Conservation (phyloP, 2,329 filamentous ascomycete species). For the Pseudogymnoascus sp. region DNA sequence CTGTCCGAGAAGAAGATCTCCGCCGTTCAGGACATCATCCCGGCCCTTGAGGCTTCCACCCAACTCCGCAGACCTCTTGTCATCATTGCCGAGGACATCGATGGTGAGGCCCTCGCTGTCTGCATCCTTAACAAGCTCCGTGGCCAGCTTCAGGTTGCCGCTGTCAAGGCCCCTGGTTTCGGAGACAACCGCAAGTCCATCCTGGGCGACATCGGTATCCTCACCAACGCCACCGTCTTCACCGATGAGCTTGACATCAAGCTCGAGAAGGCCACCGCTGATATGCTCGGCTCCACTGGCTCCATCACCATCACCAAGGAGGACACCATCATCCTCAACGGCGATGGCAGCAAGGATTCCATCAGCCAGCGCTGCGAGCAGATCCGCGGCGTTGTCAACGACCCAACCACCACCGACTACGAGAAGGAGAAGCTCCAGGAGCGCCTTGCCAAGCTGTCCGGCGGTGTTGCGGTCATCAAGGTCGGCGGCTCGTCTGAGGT, state of each 20-base stretch:
- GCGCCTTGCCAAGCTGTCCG: constrained; percentile 97
- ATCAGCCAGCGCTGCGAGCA: constrained; percentile 97
- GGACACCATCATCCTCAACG: constrained; percentile 97
- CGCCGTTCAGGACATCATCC: constrained; percentile 96
- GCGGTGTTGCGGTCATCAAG: constrained; percentile 98
- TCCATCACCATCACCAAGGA: constrained; percentile 99
- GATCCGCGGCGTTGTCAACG: constrained; percentile 92
- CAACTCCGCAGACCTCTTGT: constrained; percentile 91
- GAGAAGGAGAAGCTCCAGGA: constrained; percentile 99
- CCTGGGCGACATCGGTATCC: constrained; percentile 88
- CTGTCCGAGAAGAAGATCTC: constrained; percentile 99
- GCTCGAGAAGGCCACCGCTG: constrained; percentile 93
- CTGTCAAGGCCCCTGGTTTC: constrained; percentile 98
- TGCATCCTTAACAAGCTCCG: constrained; percentile 99
- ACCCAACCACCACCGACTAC: constrained; percentile 93
- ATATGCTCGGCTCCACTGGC: constrained; percentile 94
- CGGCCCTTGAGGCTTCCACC: constrained; percentile 92
- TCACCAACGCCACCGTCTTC: constrained; percentile 97
- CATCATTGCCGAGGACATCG: constrained; percentile 98
- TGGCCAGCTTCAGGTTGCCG: constrained; percentile 95
- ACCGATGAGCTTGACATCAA: constrained; percentile 97
- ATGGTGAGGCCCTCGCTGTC: constrained; percentile 95
- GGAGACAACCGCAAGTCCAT: constrained; percentile 99
- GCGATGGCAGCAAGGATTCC: constrained; percentile 87
- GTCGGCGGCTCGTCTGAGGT: constrained; percentile 96